phyloP scores from a whole-genome alignment of 2,329 filamentous ascomycete genomes.

The Clonostachys solani region DNA sequence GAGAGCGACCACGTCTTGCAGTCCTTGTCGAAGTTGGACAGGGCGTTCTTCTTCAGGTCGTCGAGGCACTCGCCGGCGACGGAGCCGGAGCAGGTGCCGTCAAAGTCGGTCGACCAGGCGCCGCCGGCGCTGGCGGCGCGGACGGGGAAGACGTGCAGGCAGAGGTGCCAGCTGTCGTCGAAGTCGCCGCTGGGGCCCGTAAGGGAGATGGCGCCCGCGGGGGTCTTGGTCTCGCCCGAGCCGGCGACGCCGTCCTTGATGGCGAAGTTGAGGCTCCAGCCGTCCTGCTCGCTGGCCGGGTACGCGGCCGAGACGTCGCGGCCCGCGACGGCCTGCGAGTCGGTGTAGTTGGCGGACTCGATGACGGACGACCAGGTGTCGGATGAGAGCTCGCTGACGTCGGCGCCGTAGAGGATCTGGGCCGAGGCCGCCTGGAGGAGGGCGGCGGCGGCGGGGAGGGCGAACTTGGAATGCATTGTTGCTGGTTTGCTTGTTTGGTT shows the following conservation, averaged over 20 bases:
- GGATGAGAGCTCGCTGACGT: slow-evolving; percentile 1
- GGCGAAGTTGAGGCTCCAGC: slow-evolving; percentile 3
- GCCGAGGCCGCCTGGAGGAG: slow-evolving; percentile 1
- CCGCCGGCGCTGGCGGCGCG: not conserved
- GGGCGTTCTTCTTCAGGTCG: slow-evolving; percentile 1
- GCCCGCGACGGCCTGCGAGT: slow-evolving; percentile 2
- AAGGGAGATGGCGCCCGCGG: slow-evolving; percentile 3
- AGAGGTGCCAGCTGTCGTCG: slow-evolving; percentile 7
- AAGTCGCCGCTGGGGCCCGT: not conserved
- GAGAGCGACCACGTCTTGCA: slow-evolving; percentile 1
- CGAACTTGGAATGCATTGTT: slow-evolving; percentile 2
- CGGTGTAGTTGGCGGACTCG: slow-evolving; percentile 2
- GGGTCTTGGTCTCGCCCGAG: not conserved
- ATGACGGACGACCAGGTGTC: slow-evolving; percentile 1
- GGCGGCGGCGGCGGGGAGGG: slow-evolving; percentile 1
- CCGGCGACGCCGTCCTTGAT: not conserved
- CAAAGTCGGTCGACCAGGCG: not conserved
- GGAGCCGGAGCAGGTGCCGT: slow-evolving; percentile 3
- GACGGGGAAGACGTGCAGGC: slow-evolving; percentile 5
- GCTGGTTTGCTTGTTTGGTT: not conserved
- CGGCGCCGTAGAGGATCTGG: slow-evolving; percentile 1
- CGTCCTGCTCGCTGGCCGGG: slow-evolving; percentile 2
- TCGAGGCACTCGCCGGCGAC: slow-evolving; percentile 3
- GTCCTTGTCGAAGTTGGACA: not conserved
- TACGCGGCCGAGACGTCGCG: slow-evolving; percentile 3